phyloP scores from a whole-genome alignment of 768 basidiomycete genomes.

The Amyloporia xantha region DNA sequence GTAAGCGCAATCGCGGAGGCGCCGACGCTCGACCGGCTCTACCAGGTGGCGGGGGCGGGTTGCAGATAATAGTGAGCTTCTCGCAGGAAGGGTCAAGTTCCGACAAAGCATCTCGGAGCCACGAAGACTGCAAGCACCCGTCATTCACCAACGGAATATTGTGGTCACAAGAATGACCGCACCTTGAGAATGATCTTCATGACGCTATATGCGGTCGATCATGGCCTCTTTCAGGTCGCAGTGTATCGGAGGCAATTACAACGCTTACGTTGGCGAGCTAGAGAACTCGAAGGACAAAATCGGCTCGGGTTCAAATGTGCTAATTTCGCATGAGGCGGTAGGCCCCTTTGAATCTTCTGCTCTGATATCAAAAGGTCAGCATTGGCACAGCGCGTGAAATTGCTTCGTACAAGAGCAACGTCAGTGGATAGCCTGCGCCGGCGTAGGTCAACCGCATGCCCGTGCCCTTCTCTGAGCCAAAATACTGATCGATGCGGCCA shows the following conservation, averaged over 20 bases:
- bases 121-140: slow-evolving; percentile 54
- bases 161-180: slow-evolving; percentile 8
- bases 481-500: slow-evolving; percentile 51
- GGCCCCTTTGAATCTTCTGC: slow-evolving; percentile 77
- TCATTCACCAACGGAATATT: not conserved
- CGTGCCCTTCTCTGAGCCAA: slow-evolving; percentile 60
- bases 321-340: slow-evolving; percentile 81
- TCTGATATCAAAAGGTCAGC: slow-evolving; percentile 34
- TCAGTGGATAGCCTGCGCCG: slow-evolving; percentile 73
- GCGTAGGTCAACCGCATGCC: slow-evolving; percentile 81
- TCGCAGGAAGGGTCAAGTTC: slow-evolving; percentile 89
- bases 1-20: slow-evolving; percentile 74
- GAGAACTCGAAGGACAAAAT: slow-evolving; percentile 27
- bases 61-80: slow-evolving; percentile 76
- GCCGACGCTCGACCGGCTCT: slow-evolving; percentile 18
- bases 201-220: slow-evolving; percentile 9
- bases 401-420: slow-evolving; percentile 58
- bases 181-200: slow-evolving; percentile 81
- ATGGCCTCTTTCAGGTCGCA: not conserved
- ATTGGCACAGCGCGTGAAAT: not conserved
- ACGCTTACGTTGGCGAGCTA: slow-evolving; percentile 63
- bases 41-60: slow-evolving; percentile 41
- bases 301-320: slow-evolving; percentile 80
- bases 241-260: not conserved
- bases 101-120: slow-evolving; percentile 87